Base-by-base conservation (phyloP, 2,329 filamentous ascomycete species). In the Microcyclosporella mali region DNA sequence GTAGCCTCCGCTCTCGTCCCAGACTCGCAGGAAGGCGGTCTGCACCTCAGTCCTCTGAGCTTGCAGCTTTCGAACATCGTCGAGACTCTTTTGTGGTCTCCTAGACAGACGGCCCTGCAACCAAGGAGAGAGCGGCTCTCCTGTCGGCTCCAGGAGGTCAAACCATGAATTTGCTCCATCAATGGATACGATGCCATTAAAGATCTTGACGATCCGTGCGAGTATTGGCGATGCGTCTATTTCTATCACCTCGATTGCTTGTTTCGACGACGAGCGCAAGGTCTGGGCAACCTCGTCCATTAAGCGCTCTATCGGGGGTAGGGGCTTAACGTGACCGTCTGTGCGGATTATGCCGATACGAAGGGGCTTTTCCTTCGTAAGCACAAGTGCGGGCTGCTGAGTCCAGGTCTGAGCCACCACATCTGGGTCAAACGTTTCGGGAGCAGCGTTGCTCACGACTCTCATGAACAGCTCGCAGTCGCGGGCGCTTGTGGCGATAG, bases 121-220 rank as follows among this genome's bases (percentile, higher is more conserved):
- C 77, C 78, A 83, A 1, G 75, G 75, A 10, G 73, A 79, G 1
- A 81, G 62, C 0, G 77, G 75, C 50, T 82, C 80, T 4, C 65
- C 66, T 3, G 70, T 77, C 9, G 66, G 59, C 40, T 78, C 74
- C 17, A 83, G 63, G 4, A 78, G 64, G 55, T 80, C 71, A 41
- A 80, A 72, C 67, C 80, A 77, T 34, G 58, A 56, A 8, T 72
- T 70, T 1, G 66, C 71, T 10, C 79, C 80, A 53, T 82, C 77
- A 9, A 78, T 64, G 17, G 71, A 71, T 62, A 82, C 77, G 39
- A 84, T 64, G 12, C 70, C 70, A 45, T 78, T 78, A 29, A 76
- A 74, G 7, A 80, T 66, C 2, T 68, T 71, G 45, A 81, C 74
- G 40, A 73, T 75, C 53, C 75, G 71, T 3, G 70, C 69, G 40